Evolutionary conservation across 2,329 filamentous ascomycete species (phyloP).

Genomic region (Reticulascus tulasneorum): DNA sequence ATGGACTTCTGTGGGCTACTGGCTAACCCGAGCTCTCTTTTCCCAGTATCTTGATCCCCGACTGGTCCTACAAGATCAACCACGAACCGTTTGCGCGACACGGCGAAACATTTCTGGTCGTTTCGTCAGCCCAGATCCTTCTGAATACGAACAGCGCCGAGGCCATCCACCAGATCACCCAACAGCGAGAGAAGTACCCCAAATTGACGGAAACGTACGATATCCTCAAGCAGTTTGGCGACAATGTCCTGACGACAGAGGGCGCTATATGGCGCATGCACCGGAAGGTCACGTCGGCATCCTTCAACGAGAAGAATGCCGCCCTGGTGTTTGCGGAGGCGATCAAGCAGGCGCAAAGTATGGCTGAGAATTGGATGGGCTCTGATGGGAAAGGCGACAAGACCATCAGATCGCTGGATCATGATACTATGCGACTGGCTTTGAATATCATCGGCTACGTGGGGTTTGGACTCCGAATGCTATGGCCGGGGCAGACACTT

Average conservation of each 20-base stretch:
- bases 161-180: conserved; percentile 61
- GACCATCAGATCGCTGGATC: conserved; percentile 53
- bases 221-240: conserved; percentile 55
- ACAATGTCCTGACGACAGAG: conserved; percentile 69
- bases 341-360: conserved; percentile 55
- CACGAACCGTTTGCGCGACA: conserved; percentile 55
- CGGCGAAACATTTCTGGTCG: conserved; percentile 63
- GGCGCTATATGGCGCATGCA: conserved; percentile 68
- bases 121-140: conserved; percentile 50
- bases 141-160: conserved; percentile 61
- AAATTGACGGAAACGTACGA: conserved; percentile 60
- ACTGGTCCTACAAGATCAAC: conserved; percentile 55
- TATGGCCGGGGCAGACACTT: conserved; percentile 59
- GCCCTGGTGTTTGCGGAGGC: conserved; percentile 59
- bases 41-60: conserved; percentile 48
- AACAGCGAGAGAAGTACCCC: conserved; percentile 65
- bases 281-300: conserved; percentile 65
- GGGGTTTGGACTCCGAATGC: conserved; percentile 62
- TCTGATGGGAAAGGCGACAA: conserved; percentile 22
- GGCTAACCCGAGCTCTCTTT: conserved; percentile 10
- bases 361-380: conserved; percentile 56
- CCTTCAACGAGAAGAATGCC: conserved; percentile 75
- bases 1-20: not conserved
- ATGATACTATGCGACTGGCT: conserved; percentile 61
- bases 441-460: conserved; percentile 60